A percentile compares a stretch with the other conserved stretches of the same genome.
These are phyloP conservation scores for Stemphylium vesicarium DNA, from an alignment of 2,329 filamentous ascomycete genomes.

Conservation along the genomic window DNA sequence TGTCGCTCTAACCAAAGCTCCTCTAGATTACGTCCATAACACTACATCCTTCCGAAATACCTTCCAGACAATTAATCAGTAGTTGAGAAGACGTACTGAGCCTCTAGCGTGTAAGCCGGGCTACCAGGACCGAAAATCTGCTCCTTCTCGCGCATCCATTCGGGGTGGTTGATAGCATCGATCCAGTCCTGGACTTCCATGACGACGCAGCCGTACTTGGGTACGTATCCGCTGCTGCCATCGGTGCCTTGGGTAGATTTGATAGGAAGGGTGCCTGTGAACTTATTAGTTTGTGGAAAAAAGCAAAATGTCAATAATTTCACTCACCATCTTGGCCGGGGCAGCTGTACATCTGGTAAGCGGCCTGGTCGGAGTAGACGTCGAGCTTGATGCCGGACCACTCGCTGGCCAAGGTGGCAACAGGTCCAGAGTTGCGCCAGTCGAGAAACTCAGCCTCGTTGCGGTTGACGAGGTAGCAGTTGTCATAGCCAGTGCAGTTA, in stretches of 20 bases:
- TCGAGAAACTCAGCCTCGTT: constrained; percentile 63
- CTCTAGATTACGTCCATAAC: background rate
- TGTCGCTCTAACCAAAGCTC: constrained; percentile 1
- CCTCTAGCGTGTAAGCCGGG: constrained; percentile 53
- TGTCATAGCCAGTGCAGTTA: constrained; percentile 86
- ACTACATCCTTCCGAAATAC: too few species aligned
- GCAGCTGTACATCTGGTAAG: constrained; percentile 89
- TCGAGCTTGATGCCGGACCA: constrained; percentile 86
- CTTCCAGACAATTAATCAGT: constrained; percentile 8
- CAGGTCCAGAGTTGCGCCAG: constrained; percentile 66
- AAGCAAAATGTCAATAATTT: background rate
- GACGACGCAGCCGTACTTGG: constrained; percentile 83
- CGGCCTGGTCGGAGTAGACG: constrained; percentile 81
- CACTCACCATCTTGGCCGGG: constrained; percentile 71
- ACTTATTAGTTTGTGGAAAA: constrained; percentile 12
- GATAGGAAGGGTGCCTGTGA: constrained; percentile 61
- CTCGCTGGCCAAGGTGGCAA: constrained; percentile 71
- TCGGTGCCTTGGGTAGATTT: constrained; percentile 74
- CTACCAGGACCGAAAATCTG: constrained; percentile 57
- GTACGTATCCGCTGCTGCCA: constrained; percentile 66
- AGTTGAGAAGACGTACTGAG: constrained; percentile 53
- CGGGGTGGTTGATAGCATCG: constrained; percentile 88
- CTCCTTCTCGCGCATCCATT: constrained; percentile 73
- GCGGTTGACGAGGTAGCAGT: constrained; percentile 72
- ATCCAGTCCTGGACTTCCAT: constrained; percentile 95